phyloP scores from a whole-genome alignment of 805 yeast genomes.

The Debaryomyces prosopidis region DNA sequence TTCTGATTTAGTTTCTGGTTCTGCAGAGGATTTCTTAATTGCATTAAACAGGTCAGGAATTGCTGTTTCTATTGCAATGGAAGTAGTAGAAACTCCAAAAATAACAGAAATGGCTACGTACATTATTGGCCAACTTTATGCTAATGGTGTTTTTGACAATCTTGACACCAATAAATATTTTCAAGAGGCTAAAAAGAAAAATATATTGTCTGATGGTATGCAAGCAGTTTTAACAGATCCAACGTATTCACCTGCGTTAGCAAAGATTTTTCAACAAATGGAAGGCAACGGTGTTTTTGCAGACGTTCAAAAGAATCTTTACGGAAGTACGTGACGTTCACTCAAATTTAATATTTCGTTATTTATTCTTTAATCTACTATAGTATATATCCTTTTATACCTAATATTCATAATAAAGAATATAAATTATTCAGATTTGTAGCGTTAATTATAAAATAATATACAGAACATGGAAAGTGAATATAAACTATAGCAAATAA shows the following conservation, averaged over 20 bases:
- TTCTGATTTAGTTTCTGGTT: constrained; percentile 18
- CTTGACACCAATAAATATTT: constrained; percentile 26
- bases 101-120: constrained; percentile 22
- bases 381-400: not conserved
- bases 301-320: constrained; percentile 29
- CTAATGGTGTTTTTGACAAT: constrained; percentile 32
- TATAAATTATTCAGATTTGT: not conserved
- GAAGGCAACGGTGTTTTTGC: constrained; percentile 31
- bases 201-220: constrained; percentile 19
- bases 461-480: not conserved
- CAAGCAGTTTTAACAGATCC: constrained; percentile 30
- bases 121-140: constrained; percentile 22
- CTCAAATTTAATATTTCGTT: not conserved
- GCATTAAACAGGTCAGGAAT: constrained; percentile 35
- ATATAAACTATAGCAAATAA: too few species aligned
- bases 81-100: constrained; percentile 24
- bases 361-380: not conserved
- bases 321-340: constrained; percentile 22
- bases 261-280: constrained; percentile 27
- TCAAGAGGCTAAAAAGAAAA: constrained; percentile 21
- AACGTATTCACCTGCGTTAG: constrained; percentile 31
- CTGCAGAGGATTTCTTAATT: constrained; percentile 22
- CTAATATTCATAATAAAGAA: not conserved
- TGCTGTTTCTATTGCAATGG: constrained; percentile 25
- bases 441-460: too few species aligned